Conservation (phyloP, 202 grass and related monocot species). For the Schoenoplectus triqueter region DNA sequence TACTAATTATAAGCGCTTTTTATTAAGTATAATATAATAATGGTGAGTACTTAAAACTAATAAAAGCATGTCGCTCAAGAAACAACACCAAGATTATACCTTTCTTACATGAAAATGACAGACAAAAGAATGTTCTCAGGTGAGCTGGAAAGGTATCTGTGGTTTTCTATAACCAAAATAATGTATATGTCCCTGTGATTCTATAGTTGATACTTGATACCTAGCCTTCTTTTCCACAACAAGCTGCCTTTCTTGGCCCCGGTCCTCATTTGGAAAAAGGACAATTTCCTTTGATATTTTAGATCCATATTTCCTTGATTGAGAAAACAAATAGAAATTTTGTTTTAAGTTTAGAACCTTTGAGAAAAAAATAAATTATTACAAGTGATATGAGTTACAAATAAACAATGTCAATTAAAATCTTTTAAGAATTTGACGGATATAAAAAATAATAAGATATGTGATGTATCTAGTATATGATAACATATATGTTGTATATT, state of each 20-base stretch:
- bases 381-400: no score
- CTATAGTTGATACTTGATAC: not conserved
- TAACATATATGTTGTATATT: not conserved
- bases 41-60: not conserved
- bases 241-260: not conserved
- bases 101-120: constrained; percentile 31
- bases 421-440: not conserved
- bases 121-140: not conserved
- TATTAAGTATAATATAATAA: not conserved
- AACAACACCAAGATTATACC: constrained; percentile 31
- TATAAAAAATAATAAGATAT: not conserved
- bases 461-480: not conserved
- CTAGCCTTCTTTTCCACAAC: no score
- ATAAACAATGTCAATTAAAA: no score
- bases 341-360: not conserved
- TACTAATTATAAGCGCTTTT: not conserved
- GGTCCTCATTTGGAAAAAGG: not conserved
- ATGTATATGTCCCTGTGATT: not conserved
- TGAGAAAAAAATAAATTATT: not conserved
- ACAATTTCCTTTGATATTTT: no score
- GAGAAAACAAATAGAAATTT: not conserved
- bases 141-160: constrained; percentile 16
- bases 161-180: not conserved
- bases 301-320: no score
- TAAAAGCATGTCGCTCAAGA: constrained; percentile 36